phyloP scores from a whole-genome alignment of 495 filamentous ascomycete genomes.

The Jackrogersella multiformis region DNA sequence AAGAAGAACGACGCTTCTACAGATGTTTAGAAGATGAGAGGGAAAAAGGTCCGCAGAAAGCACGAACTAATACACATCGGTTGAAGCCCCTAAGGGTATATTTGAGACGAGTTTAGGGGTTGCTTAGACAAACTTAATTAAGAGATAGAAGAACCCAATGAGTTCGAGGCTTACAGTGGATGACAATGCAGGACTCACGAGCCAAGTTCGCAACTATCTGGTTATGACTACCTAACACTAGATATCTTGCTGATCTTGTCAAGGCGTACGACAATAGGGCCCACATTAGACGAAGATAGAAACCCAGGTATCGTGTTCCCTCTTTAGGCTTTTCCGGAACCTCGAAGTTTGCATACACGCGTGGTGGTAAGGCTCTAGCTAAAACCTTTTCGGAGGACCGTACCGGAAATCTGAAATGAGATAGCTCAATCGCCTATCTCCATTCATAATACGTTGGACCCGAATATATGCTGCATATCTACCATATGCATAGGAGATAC shows the following conservation, averaged over 20 bases:
- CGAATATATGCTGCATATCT: slow-evolving; percentile 6
- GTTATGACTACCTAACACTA: background rate
- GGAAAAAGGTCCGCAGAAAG: no score
- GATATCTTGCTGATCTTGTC: background rate
- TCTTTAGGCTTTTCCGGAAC: slow-evolving; percentile 12
- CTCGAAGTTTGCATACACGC: slow-evolving; percentile 1
- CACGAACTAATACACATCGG: background rate
- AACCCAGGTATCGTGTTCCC: background rate
- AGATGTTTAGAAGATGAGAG: slow-evolving; percentile 12
- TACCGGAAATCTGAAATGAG: slow-evolving; percentile 3
- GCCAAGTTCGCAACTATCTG: background rate
- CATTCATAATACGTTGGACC: background rate
- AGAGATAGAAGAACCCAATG: background rate
- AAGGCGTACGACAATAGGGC: background rate
- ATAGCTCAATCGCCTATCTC: background rate
- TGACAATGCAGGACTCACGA: background rate
- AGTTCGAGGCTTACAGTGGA: background rate
- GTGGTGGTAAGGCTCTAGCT: slow-evolving; percentile 4
- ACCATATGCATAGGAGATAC: background rate
- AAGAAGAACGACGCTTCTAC: slow-evolving; percentile 8
- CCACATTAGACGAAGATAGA: slow-evolving; percentile 6
- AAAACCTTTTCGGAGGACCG: slow-evolving; percentile 33
- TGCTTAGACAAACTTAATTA: background rate
- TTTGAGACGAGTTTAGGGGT: background rate
- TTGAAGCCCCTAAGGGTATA: background rate